These are phyloP conservation scores for Serendipita indica DNA, from an alignment of 768 basidiomycete genomes.

Conservation along the genomic window DNA sequence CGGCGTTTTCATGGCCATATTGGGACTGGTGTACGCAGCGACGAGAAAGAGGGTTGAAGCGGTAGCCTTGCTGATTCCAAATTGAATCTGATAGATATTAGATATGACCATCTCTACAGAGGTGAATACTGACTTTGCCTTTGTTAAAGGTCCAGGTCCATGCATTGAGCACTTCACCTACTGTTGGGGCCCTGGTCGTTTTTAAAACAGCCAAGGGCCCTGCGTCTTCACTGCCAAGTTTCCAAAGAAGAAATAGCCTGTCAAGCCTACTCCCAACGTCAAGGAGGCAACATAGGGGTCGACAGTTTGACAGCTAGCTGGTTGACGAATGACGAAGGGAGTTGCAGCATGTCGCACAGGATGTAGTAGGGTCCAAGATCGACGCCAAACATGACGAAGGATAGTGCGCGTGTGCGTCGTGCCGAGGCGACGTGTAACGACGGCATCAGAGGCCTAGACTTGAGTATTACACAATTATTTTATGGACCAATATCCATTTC, in stretches of 20 bases:
- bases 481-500: too few relatives aligned
- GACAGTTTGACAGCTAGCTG: not conserved
- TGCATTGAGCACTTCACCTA: not conserved
- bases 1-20: not conserved
- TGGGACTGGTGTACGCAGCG: not conserved
- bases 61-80: not conserved
- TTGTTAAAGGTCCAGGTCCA: not conserved
- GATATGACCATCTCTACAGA: not conserved
- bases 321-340: not conserved
- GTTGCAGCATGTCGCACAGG: not conserved
- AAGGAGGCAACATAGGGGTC: not conserved
- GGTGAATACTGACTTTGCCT: not conserved
- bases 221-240: not conserved
- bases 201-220: not conserved
- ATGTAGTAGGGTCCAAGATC: not conserved
- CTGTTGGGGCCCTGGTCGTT: not conserved
- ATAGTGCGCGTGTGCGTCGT: not conserved
- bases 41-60: not conserved
- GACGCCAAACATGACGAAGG: not conserved
- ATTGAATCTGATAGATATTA: not conserved
- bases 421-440: not conserved
- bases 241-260: not conserved
- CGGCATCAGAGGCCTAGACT: not conserved
- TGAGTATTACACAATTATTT: too few relatives aligned
- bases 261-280: not conserved